Evolutionary conservation across 371 early-diverging fungal species (phyloP).

Genomic region (Apophysomyces variabilis): DNA sequence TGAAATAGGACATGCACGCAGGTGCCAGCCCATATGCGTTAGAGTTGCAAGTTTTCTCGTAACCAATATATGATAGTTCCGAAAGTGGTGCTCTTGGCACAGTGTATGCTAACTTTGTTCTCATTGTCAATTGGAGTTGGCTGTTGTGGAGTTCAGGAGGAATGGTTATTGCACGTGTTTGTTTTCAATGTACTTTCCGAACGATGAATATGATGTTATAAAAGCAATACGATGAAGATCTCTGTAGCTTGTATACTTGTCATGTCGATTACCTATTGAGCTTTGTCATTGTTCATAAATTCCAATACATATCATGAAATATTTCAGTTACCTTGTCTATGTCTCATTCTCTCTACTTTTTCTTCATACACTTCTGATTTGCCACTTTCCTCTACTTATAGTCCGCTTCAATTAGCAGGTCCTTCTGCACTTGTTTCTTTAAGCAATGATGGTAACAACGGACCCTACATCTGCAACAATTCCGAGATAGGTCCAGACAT

Average conservation of each 20-base stretch:
- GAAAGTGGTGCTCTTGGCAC: too few species aligned
- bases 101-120: too few species aligned
- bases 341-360: too few species aligned
- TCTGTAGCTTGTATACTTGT: not conserved
- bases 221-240: not conserved
- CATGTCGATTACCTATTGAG: too few species aligned
- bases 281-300: too few species aligned
- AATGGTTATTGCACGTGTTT: not conserved
- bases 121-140: not conserved
- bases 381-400: not conserved
- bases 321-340: too few species aligned
- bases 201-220: not conserved
- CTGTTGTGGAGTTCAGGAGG: slow-evolving; percentile 8
- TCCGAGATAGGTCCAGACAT: not conserved
- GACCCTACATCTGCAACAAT: slow-evolving; percentile 7
- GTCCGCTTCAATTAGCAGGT: not conserved
- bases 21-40: too few species aligned
- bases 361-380: not conserved
- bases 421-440: not conserved
- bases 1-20: too few species aligned
- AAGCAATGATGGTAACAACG: not conserved
- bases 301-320: too few species aligned
- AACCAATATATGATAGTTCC: too few species aligned
- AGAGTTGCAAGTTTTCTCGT: too few species aligned
- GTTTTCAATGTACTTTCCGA: slow-evolving; percentile 6